Evolutionary conservation across 495 filamentous ascomycete species (phyloP), one percentile per base, ranked within the genome.

Genomic region (Pseudomonodictys pantanalensis): DNA sequence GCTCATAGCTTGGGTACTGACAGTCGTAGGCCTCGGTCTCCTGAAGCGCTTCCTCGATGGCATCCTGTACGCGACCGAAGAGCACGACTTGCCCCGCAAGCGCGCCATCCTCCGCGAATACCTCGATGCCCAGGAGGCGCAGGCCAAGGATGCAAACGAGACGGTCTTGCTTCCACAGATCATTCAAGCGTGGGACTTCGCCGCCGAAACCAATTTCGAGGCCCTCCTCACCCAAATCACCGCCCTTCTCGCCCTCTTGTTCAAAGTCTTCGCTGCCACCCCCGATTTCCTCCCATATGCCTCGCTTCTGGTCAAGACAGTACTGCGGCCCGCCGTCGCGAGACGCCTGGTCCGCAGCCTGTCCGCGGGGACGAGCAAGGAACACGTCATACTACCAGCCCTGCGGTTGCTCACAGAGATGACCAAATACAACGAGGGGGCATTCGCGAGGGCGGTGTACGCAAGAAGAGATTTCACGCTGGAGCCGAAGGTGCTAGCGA

Each of bases 321-420:
- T 95, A 26, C 71, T 96, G 33, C 83, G 88, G 55, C 86, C 84
- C 64, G 81, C 84, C 7, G 86, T 92, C 52, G 75, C 88, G 44
- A 83, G 86, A 56, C 76, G 92, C 10, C 76, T 96, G 29, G 81
- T 85, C 30, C 82, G 84, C 53, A 87, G 86, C 43, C 69, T 95
- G 51, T 85, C 84, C 1, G 84, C 87, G 3, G 81, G 82, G 2
- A 90, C 87, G 68, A 76, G 79, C 2, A 95, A 92, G 66, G 87
- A 92, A 32, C 87, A 88, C 73, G 75, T 95, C 38, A 91, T 97
- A 58, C 91, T 87, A 2, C 90, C 91, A 0, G 88, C 85, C 39
- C 71, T 97, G 42, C 81, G 90, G 56, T 77, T 97, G 44, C 78
- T 97, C 45, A 86, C 83, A 20, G 90, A 97, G 72, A 77, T 89